These are phyloP conservation scores for Eucalyptus pauciflora DNA, from an alignment of 345 rosid species.

Conservation along the genomic window DNA sequence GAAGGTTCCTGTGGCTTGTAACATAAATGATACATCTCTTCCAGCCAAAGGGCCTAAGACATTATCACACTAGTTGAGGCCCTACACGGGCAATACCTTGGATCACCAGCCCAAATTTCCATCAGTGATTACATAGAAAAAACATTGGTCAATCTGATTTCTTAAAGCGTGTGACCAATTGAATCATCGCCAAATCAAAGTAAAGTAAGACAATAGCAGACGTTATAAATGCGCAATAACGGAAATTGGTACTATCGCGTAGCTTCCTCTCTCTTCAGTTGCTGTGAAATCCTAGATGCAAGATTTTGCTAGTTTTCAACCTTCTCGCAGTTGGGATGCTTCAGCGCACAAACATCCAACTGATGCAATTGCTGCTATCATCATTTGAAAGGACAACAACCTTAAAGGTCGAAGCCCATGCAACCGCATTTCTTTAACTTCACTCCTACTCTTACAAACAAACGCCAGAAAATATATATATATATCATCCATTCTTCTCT, in stretches of 20 bases:
- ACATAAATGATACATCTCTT: not conserved
- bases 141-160: not conserved
- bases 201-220: not conserved
- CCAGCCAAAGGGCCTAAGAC: not conserved
- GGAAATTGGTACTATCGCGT: not conserved
- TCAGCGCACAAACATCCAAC: not conserved
- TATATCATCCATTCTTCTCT: not conserved
- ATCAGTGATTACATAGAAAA: not conserved
- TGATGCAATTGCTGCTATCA: not conserved
- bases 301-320: not conserved
- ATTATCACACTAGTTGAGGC: not conserved
- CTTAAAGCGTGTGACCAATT: not conserved
- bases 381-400: not conserved
- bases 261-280: not conserved
- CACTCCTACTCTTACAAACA: conserved; percentile 44
- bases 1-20: not conserved
- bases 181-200: not conserved
- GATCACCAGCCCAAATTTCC: not conserved
- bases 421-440: conserved; percentile 40
- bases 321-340: not conserved
- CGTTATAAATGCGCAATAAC: not conserved
- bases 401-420: not conserved
- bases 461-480: not conserved
- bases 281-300: not conserved
- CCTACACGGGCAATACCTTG: not conserved